phyloP scores from a whole-genome alignment of 805 yeast genomes.

The Hanseniaspora pseudoguilliermondii region DNA sequence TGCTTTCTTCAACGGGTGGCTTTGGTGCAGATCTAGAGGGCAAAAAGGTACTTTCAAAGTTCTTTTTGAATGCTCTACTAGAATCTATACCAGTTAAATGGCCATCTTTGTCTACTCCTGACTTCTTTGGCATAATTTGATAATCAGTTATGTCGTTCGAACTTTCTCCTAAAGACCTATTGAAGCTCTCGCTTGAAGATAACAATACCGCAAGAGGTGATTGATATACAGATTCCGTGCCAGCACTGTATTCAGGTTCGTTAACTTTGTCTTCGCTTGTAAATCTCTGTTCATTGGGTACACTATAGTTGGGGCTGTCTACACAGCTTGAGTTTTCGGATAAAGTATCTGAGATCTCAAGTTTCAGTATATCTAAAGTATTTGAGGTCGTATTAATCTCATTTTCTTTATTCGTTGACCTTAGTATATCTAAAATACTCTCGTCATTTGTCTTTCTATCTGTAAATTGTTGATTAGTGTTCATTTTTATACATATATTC shows the following conservation, averaged over 20 bases:
- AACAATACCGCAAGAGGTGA: slow-evolving; percentile 13
- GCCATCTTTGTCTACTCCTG: not conserved
- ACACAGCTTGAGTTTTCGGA: not conserved
- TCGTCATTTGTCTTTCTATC: not conserved
- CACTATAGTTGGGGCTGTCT: not conserved
- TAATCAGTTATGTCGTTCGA: not conserved
- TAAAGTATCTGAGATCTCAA: not conserved
- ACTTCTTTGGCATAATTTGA: not conserved
- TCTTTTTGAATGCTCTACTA: not conserved
- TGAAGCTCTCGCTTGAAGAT: slow-evolving; percentile 15
- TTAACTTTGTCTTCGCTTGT: not conserved
- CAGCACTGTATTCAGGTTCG: not conserved
- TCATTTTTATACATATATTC: not conserved
- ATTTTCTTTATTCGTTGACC: not conserved
- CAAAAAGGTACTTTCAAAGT: not conserved
- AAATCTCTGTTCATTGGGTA: not conserved
- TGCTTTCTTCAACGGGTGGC: not conserved
- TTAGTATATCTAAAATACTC: not conserved
- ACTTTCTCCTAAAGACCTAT: not conserved
- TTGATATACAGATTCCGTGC: slow-evolving; percentile 13
- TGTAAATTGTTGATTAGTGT: not conserved
- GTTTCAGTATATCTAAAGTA: not conserved
- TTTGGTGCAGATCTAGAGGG: not conserved
- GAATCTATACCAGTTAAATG: not conserved
- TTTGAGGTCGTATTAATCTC: not conserved